Evolutionary conservation across 805 yeast species (phyloP).

Genomic region (Ogataea saltuana): DNA sequence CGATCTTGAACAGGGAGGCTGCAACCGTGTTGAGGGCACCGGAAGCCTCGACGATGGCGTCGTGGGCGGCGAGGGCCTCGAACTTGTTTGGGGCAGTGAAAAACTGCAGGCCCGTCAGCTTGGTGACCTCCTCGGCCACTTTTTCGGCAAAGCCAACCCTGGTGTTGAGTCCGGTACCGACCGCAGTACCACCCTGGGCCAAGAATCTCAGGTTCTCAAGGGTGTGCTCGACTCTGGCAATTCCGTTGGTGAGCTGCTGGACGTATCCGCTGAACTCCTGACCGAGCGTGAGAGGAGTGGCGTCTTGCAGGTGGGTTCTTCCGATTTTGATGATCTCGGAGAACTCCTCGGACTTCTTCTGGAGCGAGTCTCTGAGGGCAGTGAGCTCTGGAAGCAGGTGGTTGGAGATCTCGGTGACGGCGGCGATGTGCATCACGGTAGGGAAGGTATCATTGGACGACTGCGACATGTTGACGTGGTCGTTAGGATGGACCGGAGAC

Average conservation of each 20-base stretch:
- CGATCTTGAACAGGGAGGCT: slow-evolving; percentile 90
- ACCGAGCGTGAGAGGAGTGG: slow-evolving; percentile 96
- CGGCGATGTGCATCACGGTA: slow-evolving; percentile 99
- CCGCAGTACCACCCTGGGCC: slow-evolving; percentile 99
- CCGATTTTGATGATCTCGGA: slow-evolving; percentile 93
- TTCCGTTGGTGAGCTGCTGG: slow-evolving; percentile 89
- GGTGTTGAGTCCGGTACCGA: slow-evolving; percentile 98
- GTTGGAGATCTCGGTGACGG: slow-evolving; percentile 81
- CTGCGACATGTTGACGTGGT: slow-evolving; percentile 97
- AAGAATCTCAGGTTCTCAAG: slow-evolving; percentile 76
- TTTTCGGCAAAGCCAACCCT: slow-evolving; percentile 83
- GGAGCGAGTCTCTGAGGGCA: slow-evolving; percentile 74
- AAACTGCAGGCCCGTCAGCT: slow-evolving; percentile 85
- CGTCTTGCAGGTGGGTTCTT: slow-evolving; percentile 98
- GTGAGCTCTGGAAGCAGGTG: slow-evolving; percentile 79
- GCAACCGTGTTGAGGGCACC: slow-evolving; percentile 97
- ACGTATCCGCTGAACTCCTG: slow-evolving; percentile 98
- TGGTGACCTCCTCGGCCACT: slow-evolving; percentile 82
- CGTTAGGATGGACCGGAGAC: slow-evolving; percentile 96
- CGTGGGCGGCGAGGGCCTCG: slow-evolving; percentile 98
- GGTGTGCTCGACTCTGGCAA: slow-evolving; percentile 75
- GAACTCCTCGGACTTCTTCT: slow-evolving; percentile 80
- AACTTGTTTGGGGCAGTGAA: slow-evolving; percentile 97
- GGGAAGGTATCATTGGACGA: slow-evolving; percentile 99
- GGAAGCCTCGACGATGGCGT: slow-evolving; percentile 95